Base-by-base conservation (phyloP, 352 stramenopile genomes). In the Phytopythium delawarense region DNA sequence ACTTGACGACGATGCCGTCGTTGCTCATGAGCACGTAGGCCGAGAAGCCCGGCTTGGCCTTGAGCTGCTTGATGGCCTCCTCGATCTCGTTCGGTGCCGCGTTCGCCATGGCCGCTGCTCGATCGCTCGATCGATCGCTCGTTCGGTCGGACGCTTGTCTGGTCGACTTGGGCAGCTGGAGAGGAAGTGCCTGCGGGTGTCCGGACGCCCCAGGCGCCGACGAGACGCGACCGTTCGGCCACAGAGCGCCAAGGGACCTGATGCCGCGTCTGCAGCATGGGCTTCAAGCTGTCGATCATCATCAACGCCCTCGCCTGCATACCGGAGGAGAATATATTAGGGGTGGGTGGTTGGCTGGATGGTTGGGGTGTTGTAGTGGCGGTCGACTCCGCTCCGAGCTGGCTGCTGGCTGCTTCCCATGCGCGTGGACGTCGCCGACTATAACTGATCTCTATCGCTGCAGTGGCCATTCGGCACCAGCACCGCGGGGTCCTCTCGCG, bases 11-110 rank as follows among this genome's bases (percentile, higher is more conserved):
- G 63, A 97, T 97, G 59, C 91, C 91, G 64, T 98, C 90, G 65
- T 97, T 97, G 80, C 93, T 98, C 81, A 96, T 95, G 66, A 98
- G 78, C 44, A 97, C 78, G 70, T 97, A 98, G 52, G 82, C 83
- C 59, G 79, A 79, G 67, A 98, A 97, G 55, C 89, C 91, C 20
- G 83, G 70, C 71, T 96, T 96, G 69, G 73, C 88, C 75, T 97
- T 98, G 68, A 97, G 81, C 65, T 95, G 85, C 71, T 96, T 96
- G 66, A 97, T 91, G 56, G 88, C 84, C 69, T 98, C 90, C 64
- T 98, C 91, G 51, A 97, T 91, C 75, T 97, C 90, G 59, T 96
- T 97, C 32, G 81, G 80, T 30, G 82, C 81, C n/a, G 82, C 80
- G 9, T 77, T 79, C 25, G 84, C 81, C 84, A 93, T 93, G 20